These are phyloP conservation scores for Neocallimastix lanati DNA, from an alignment of 192 early-diverging fungal genomes.

Conservation along the genomic window DNA sequence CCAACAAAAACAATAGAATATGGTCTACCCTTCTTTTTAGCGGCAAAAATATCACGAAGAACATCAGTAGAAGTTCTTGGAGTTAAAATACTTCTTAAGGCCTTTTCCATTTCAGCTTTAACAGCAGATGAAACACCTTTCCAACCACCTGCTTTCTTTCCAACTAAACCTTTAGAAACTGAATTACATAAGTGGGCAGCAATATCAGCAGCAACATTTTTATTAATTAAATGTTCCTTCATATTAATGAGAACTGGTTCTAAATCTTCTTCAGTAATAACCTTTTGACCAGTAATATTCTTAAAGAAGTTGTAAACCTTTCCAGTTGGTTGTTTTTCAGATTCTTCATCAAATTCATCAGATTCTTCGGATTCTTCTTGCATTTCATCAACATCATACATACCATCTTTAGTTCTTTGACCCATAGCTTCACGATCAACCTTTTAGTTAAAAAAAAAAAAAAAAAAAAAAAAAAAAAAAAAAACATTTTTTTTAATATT, in stretches of 20 bases:
- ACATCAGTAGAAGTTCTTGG: constrained; percentile 78
- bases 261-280: constrained; percentile 50
- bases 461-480: too few species aligned
- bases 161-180: constrained; percentile 48
- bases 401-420: constrained; percentile 5
- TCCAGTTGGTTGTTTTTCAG: constrained; percentile 5
- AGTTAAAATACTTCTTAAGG: constrained; percentile 73
- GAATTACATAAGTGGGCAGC: constrained; percentile 66
- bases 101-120: constrained; percentile 58
- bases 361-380: constrained; percentile 34
- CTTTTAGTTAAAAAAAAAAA: not conserved
- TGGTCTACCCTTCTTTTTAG: constrained; percentile 44
- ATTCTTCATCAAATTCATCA: constrained; percentile 18
- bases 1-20: constrained; percentile 86
- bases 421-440: not conserved
- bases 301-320: constrained; percentile 54
- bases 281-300: constrained; percentile 41
- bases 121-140: constrained; percentile 33
- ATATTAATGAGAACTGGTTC: constrained; percentile 70
- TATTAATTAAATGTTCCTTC: constrained; percentile 76
- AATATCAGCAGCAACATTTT: constrained; percentile 85
- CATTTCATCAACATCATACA: constrained; percentile 23
- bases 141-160: constrained; percentile 54
- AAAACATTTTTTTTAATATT: too few species aligned
- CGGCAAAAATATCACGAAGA: constrained; percentile 68